Evolutionary conservation across 2,329 filamentous ascomycete species (phyloP), one percentile per base, ranked within the genome.

Genomic region (Cryphonectria naterciae): DNA sequence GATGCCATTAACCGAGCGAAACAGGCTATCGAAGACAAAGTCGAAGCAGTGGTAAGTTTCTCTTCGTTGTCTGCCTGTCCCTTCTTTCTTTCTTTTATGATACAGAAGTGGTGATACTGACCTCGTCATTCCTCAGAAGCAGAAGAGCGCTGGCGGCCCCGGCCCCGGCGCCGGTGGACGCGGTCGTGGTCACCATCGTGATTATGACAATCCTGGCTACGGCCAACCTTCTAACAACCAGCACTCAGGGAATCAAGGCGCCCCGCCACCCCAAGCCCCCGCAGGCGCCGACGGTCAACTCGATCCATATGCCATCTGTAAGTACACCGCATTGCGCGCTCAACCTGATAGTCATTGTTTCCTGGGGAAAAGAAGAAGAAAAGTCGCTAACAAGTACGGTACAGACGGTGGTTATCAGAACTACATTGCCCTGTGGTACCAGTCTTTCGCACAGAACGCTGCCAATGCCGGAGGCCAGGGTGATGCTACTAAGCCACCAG

Each of bases 21-120:
- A 83, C 86, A 86, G 76, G 92, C 93, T 60, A 97, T 97, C 73
- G 93, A 94, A 80, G 94, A 97, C 75, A 97, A 97, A 82, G 93
- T 97, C 65, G 93, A 97, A 73, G 92, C 93, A 78, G 93, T 95
- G 80, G 91, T 95, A 88, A 83, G 91, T 87, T 1, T 19, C 32
- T 65, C 32, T 65, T 41, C 11, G 7, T 22, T 13, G 19, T 8
- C 19, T 25, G 32, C 61, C 19, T 6, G 15, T 28, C 10, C 19
- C 32, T 56, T 32, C 32, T 54, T 17, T 17, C 19, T 17, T 46
- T 7, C 10, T 39, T 39, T 39, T 39, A 13, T 13, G 3, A 32
- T 39, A 5, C 39, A 4, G 17, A 6, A 37, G 15, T 43, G 13
- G 56, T 54, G 13, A 39, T 32, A 71, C 80, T 85, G 74, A 85